Base-by-base conservation (phyloP, 331 rosid species). In the Spiraea crenata region DNA sequence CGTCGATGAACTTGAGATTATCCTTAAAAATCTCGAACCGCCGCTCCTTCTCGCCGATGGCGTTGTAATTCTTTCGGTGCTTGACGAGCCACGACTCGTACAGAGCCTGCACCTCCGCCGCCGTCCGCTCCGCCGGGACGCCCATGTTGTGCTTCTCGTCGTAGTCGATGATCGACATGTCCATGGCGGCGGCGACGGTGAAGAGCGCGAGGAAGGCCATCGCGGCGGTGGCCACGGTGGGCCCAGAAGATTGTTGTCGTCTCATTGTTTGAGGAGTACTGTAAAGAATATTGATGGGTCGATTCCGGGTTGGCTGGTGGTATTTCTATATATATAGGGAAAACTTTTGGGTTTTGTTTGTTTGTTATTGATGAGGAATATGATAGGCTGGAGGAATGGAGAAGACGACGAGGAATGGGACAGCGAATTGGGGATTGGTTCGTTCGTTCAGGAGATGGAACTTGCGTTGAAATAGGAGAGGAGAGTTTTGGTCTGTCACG, bases 131-230 rank as follows among this genome's bases (percentile, higher is more conserved):
- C 5, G 65, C 59, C 6, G 69, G 57, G 12, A 58, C 39, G 20
- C 41, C 76, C 78, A 49, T 9, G 56, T 64, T 79, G 47, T 84
- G 79, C 10, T 77, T 83, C 0, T 85, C 84, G 41, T 92, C 80
- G 64, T 91, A 88, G 71, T 85, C 83, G 20, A 87, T 75, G 70
- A 91, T 93, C 75, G 99, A 93, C 90, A 89, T 86, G 86, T 78
- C 93, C 4, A 76, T 9, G 20, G 92, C 77, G 8, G 25, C 10
- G 38, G 54, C 79, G 3, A 19, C 74, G 71, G 74, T 37, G 64
- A 57, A 45, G 73, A 76, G 70, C 16, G 51, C 6, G 17, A 70
- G 35, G 49, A 71, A 65, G 71, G 17, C 44, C 5, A 59, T 59
- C 64, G 39, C 2, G 74, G 12, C 31, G 64, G 64, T 5, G 42